A percentile compares a stretch with the other conserved stretches of the same genome.
phyloP scores from a whole-genome alignment of 176 grass and related monocot species.

The Tillandsia leiboldiana region DNA sequence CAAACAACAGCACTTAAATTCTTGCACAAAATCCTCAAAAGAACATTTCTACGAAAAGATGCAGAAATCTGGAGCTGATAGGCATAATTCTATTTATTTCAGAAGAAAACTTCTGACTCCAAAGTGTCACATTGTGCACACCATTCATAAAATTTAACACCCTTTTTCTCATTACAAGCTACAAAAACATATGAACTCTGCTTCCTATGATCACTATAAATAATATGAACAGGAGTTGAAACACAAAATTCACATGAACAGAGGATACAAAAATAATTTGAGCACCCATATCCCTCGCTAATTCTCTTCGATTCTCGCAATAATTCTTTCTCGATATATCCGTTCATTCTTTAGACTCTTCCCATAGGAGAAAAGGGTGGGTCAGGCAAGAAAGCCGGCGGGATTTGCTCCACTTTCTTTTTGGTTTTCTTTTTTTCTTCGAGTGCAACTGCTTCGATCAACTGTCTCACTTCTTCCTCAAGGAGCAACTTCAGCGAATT shows the following conservation, averaged over 20 bases:
- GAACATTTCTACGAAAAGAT: too few relatives aligned
- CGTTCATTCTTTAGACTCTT: conserved; percentile 51
- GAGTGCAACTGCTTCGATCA: conserved; percentile 58
- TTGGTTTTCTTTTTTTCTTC: conserved; percentile 75
- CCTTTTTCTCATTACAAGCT: conserved; percentile 1
- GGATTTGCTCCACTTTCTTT: conserved; percentile 42
- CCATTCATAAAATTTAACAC: neutral
- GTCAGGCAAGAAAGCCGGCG: conserved; percentile 37
- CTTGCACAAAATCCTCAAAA: too few relatives aligned
- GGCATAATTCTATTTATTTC: neutral
- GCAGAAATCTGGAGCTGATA: too few relatives aligned
- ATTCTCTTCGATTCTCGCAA: neutral
- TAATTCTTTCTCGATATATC: neutral
- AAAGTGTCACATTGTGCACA: neutral
- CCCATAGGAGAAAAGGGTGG: conserved; percentile 82
- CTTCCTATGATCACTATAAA: neutral
- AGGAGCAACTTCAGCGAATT: conserved; percentile 76
- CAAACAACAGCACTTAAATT: too few relatives aligned
- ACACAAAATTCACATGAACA: neutral
- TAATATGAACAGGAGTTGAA: neutral
- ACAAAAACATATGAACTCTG: neutral
- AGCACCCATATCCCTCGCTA: neutral
- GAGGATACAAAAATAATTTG: neutral
- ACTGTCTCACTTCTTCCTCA: conserved; percentile 82
- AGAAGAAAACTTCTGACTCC: neutral